phyloP scores from a whole-genome alignment of 257 asterid genomes.

The Solanum lycopersicoides region DNA sequence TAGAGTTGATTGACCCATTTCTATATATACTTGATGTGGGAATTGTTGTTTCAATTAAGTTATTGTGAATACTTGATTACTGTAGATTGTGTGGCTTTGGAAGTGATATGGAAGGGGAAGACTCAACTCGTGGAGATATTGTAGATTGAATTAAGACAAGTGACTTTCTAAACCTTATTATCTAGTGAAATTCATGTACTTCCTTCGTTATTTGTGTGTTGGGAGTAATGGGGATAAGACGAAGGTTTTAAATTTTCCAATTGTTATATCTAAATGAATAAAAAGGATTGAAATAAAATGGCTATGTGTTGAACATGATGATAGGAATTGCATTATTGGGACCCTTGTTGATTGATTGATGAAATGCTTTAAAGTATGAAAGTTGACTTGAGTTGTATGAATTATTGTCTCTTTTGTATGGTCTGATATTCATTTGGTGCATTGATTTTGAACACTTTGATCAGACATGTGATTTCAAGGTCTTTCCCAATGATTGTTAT shows the following conservation, averaged over 20 bases:
- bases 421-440: background rate
- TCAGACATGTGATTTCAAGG: background rate
- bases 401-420: background rate
- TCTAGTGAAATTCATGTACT: too few species aligned
- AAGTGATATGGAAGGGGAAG: too few species aligned
- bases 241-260: background rate
- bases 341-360: too few species aligned
- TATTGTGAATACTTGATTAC: too few species aligned
- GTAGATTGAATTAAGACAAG: too few species aligned
- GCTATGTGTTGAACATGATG: background rate
- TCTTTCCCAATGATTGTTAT: too few species aligned
- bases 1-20: background rate
- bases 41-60: too few species aligned
- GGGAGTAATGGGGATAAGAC: too few species aligned
- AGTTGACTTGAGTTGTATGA: background rate
- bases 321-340: background rate
- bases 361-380: background rate
- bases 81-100: too few species aligned
- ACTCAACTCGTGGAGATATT: too few species aligned
- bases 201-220: background rate
- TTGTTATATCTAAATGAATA: background rate
- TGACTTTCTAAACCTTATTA: too few species aligned
- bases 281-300: too few species aligned
- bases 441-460: background rate
- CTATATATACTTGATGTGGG: background rate